Evolutionary conservation across 2,329 filamentous ascomycete species (phyloP).

Genomic region (Dothideomycetes sp.): DNA sequence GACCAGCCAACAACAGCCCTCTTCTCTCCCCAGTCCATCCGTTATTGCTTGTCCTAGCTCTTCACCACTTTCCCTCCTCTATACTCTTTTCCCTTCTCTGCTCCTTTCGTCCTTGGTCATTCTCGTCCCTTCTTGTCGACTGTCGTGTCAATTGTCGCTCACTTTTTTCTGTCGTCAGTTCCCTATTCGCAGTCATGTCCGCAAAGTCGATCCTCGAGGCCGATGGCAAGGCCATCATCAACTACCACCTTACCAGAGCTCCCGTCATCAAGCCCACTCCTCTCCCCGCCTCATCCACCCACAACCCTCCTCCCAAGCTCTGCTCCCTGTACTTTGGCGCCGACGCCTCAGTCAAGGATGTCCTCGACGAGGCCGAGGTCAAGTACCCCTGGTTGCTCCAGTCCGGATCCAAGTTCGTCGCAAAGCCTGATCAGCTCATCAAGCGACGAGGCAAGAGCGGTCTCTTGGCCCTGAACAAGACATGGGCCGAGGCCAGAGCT

Average conservation of each 20-base stretch:
- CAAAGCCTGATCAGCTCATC: conserved; percentile 99
- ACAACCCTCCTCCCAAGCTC: conserved; percentile 87
- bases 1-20: too few relatives aligned
- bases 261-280: conserved; percentile 96
- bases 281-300: conserved; percentile 70
- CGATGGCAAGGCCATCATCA: conserved; percentile 99
- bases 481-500: conserved; percentile 84
- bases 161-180: conserved; percentile 3
- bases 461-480: conserved; percentile 91
- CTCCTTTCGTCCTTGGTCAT: conserved; percentile 3
- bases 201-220: conserved; percentile 97
- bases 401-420: conserved; percentile 81
- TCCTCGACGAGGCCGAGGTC: conserved; percentile 91
- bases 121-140: background rate
- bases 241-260: conserved; percentile 98
- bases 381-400: conserved; percentile 93
- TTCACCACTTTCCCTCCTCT: conserved; percentile 10
- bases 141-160: conserved; percentile 7
- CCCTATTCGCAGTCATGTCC: conserved; percentile 53
- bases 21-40: conserved; percentile 7
- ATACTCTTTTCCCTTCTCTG: conserved; percentile 3
- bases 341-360: conserved; percentile 68
- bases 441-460: conserved; percentile 99
- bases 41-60: conserved; percentile 10
- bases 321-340: conserved; percentile 90